Conservation (phyloP, 164 flowering plant species). For the Vitis labrusca region DNA sequence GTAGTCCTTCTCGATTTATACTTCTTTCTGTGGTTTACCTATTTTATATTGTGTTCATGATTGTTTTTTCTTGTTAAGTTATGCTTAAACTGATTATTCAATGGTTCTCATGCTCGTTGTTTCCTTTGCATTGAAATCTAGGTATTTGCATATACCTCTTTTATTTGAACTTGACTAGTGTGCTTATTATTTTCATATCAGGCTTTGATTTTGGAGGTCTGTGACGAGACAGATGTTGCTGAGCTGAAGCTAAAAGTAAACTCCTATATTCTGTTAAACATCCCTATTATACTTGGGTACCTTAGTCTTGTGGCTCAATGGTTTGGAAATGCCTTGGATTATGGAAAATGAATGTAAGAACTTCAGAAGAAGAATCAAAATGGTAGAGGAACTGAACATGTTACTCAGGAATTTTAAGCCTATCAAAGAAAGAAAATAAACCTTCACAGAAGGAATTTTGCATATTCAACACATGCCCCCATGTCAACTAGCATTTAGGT, state of each 20-base stretch:
- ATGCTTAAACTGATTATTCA: not conserved
- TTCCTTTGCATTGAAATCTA: not conserved
- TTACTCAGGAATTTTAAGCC: no score
- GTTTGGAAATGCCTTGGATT: no score
- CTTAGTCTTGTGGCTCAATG: no score
- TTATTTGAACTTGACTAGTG: not conserved
- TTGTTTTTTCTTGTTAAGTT: not conserved
- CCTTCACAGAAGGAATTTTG: no score
- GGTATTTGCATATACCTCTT: not conserved
- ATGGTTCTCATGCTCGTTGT: not conserved
- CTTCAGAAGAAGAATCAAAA: no score
- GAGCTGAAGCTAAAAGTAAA: constrained; percentile 81
- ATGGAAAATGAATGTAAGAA: no score
- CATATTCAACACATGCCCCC: no score
- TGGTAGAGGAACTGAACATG: no score
- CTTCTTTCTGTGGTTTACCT: not conserved
- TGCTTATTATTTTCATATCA: constrained; percentile 23
- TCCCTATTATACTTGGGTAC: no score
- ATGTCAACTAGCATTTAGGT: not conserved
- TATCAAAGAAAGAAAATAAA: no score
- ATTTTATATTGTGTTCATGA: not conserved
- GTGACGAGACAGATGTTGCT: constrained; percentile 82
- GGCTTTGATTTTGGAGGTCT: constrained; percentile 69
- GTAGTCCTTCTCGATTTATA: no score
- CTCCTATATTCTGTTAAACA: not conserved